phyloP scores from a whole-genome alignment of 2,329 filamentous ascomycete genomes.

The Aspergillus glaucus region DNA sequence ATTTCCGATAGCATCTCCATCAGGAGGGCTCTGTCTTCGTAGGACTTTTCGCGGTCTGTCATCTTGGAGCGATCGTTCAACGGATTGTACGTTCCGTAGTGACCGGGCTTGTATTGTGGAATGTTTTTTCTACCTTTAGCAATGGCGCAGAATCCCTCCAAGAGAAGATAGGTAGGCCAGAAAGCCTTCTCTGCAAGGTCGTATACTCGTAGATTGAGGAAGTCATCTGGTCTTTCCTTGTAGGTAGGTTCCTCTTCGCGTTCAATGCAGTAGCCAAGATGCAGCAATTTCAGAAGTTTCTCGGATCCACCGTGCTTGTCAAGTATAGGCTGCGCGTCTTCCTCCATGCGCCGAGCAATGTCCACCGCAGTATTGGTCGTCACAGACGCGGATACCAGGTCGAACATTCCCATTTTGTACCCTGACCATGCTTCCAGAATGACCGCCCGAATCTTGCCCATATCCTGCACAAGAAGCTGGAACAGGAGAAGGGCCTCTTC shows the following conservation, averaged over 20 bases:
- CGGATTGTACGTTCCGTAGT: conserved; percentile 12
- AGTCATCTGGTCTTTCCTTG: conserved; percentile 7
- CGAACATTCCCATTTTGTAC: conserved; percentile 11
- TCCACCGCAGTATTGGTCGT: conserved; percentile 22
- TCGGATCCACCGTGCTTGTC: conserved; percentile 8
- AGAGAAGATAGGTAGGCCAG: conserved; percentile 8
- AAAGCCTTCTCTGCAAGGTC: conserved; percentile 10
- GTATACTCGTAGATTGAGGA: conserved; percentile 12
- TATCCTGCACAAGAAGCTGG: conserved; percentile 16
- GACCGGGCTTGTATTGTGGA: conserved; percentile 8
- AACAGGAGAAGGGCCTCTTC: conserved; percentile 13
- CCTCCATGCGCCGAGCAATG: conserved; percentile 17
- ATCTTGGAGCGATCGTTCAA: conserved; percentile 13
- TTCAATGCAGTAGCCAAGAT: conserved; percentile 4
- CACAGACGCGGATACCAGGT: conserved; percentile 19
- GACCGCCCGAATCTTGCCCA: conserved; percentile 11
- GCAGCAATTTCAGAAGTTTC: conserved; percentile 6
- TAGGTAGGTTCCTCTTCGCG: conserved; percentile 5
- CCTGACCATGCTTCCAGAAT: conserved; percentile 16
- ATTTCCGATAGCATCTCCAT: conserved; percentile 31
- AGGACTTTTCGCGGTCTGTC: conserved; percentile 24
- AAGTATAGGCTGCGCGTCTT: conserved; percentile 12
- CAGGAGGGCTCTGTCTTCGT: conserved; percentile 32
- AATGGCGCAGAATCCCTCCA: conserved; percentile 7
- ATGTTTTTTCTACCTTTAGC: conserved; percentile 1